Base-by-base conservation (phyloP, 768 basidiomycete species). In the Trametes cubensis region DNA sequence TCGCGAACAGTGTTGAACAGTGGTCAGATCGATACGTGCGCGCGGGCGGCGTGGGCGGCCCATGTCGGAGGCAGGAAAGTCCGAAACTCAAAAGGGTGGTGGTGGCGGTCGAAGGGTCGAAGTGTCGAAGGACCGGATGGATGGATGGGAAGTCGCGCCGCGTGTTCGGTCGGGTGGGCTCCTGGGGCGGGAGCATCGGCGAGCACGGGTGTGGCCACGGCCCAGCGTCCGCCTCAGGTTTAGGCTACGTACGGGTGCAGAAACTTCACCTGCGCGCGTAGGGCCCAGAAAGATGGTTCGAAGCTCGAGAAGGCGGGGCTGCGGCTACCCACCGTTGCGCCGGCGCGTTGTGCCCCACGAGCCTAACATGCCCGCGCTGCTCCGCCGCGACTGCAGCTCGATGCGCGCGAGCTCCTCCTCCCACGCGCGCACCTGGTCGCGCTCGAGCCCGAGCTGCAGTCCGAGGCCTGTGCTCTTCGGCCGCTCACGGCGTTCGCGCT, bases 341-440 rank as follows among this genome's bases (percentile, higher is more conserved):
- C 40, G 52, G 11, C 63, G 64, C 62, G 62, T 49, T 21, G 58
- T 34, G 48, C 63, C 60, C 60, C 62, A 56, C 56, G 56, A 49
- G 14, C 65, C 74, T 20, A 77, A 60, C 72, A 81, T 78, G 50
- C 72, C 71, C 20, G 68, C 72, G 49, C 75, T 81, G 55, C 72
- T 76, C 59, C 76, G 72, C 56, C 64, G 53, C 81, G 82, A 74
- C 84, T 88, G 73, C 76, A 77, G 66, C 74, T 91, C 90, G 66
- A 92, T 90, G 63, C 83, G 80, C 62, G 80, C 84, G 47, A 91
- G 79, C 77, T 92, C 89, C 71, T 84, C 85, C 73, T 92, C 91
- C 90, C 91, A 93, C 65, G 86, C 90, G 44, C 71, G 70, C 41
- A 74, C 67, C 11, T 69, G 61, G 45, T 70, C 71, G 42, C 40